phyloP scores from a whole-genome alignment of 2,329 filamentous ascomycete genomes.

The Botrytis paeoniae region DNA sequence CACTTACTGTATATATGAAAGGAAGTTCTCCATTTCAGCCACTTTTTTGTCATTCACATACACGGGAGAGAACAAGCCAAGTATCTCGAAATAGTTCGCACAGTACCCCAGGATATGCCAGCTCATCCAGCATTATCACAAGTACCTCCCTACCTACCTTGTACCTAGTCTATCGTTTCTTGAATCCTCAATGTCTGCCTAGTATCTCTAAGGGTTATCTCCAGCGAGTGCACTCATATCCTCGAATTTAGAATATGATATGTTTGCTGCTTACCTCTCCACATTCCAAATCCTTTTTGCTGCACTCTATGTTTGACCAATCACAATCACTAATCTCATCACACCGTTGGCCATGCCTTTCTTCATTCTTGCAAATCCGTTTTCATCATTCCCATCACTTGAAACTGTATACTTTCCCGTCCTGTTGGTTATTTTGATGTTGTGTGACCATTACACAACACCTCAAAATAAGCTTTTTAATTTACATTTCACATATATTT shows the following conservation, averaged over 20 bases:
- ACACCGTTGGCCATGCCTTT: neutral
- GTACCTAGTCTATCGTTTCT: neutral
- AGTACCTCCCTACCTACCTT: neutral
- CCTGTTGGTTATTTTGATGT: neutral
- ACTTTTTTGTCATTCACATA: neutral
- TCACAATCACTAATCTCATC: neutral
- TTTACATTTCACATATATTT: neutral
- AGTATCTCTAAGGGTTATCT: neutral
- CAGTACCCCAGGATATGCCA: neutral
- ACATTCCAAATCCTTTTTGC: neutral
- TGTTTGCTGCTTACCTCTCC: neutral
- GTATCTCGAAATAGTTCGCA: conserved; percentile 3
- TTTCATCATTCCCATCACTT: neutral
- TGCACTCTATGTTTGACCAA: neutral
- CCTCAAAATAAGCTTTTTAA: conserved; percentile 14
- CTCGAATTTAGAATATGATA: neutral
- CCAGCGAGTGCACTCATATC: neutral
- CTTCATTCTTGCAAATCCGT: neutral
- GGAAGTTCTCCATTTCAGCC: conserved; percentile 3
- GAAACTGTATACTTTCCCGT: neutral
- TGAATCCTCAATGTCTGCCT: neutral
- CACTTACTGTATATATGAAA: neutral
- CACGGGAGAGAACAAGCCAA: neutral
- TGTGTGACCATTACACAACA: neutral
- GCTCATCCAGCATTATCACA: neutral